Evolutionary conservation across 2,329 filamentous ascomycete species (phyloP).

Genomic region (Colletotrichum endophyticum): DNA sequence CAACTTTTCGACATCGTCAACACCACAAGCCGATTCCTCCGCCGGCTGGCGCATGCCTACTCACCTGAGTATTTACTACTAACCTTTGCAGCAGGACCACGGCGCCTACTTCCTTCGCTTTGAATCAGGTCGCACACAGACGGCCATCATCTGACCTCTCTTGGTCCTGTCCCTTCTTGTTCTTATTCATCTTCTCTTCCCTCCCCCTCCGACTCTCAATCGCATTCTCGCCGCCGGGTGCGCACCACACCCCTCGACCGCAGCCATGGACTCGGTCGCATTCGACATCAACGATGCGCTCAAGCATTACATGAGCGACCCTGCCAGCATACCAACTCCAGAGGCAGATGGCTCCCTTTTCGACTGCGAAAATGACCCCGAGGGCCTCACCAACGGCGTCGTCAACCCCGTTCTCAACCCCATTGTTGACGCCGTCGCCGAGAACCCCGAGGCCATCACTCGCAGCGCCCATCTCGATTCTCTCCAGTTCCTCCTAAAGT

Average conservation of each 20-base stretch:
- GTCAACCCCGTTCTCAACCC: conserved; percentile 88
- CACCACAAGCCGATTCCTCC: background rate
- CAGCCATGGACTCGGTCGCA: conserved; percentile 73
- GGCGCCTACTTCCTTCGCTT: background rate
- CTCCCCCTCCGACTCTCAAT: conserved; percentile 13
- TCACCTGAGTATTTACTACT: background rate
- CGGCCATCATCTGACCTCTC: background rate
- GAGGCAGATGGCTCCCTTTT: conserved; percentile 84
- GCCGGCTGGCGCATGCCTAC: background rate
- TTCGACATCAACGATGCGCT: conserved; percentile 98
- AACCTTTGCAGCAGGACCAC: background rate
- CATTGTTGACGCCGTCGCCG: conserved; percentile 90
- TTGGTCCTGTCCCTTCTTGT: background rate
- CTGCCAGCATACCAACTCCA: conserved; percentile 78
- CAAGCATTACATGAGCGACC: conserved; percentile 96
- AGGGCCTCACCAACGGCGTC: conserved; percentile 77
- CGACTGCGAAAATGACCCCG: conserved; percentile 92
- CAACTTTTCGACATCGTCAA: background rate
- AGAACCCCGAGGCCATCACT: conserved; percentile 87
- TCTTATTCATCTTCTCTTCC: background rate
- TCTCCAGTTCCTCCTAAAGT: conserved; percentile 96
- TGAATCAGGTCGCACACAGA: background rate
- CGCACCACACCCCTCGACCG: conserved; percentile 23
- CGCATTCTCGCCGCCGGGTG: conserved; percentile 3
- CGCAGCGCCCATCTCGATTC: conserved; percentile 86